phyloP scores from a whole-genome alignment of 1,139 yeast species.

The Hanseniaspora gamundiae region DNA sequence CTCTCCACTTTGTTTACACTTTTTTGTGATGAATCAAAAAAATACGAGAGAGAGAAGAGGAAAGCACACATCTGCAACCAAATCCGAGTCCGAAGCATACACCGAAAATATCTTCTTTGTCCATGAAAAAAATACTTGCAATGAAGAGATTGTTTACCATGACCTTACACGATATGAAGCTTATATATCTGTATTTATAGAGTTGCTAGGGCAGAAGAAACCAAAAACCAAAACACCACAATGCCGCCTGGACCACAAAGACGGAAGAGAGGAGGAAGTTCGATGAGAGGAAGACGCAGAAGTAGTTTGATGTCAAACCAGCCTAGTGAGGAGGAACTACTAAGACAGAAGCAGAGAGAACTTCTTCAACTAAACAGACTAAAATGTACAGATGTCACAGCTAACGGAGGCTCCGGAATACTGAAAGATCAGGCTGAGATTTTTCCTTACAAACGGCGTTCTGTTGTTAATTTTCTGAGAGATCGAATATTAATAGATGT shows the following conservation, averaged over 20 bases:
- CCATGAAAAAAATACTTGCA: no score
- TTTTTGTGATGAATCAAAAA: no score
- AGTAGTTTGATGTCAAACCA: not conserved
- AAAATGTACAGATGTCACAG: not conserved
- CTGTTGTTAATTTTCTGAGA: not conserved
- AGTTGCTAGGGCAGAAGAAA: not conserved
- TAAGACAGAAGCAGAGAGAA: not conserved
- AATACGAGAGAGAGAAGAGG: no score
- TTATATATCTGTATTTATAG: not conserved
- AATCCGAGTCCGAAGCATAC: no score
- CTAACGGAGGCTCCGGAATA: not conserved
- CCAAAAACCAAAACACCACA: not conserved
- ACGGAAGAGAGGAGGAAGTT: constrained; percentile 1
- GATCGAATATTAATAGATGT: not conserved
- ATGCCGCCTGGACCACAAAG: not conserved
- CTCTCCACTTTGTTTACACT: no score
- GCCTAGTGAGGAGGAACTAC: not conserved
- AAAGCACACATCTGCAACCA: no score
- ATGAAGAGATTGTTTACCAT: no score
- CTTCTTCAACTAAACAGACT: not conserved
- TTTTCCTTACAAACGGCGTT: not conserved
- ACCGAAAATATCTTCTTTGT: no score
- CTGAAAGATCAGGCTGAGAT: not conserved
- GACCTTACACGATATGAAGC: no score
- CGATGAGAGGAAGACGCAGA: not conserved